Conservation (phyloP, 495 filamentous ascomycete genomes). For the Xanthoparmelia taractica region DNA sequence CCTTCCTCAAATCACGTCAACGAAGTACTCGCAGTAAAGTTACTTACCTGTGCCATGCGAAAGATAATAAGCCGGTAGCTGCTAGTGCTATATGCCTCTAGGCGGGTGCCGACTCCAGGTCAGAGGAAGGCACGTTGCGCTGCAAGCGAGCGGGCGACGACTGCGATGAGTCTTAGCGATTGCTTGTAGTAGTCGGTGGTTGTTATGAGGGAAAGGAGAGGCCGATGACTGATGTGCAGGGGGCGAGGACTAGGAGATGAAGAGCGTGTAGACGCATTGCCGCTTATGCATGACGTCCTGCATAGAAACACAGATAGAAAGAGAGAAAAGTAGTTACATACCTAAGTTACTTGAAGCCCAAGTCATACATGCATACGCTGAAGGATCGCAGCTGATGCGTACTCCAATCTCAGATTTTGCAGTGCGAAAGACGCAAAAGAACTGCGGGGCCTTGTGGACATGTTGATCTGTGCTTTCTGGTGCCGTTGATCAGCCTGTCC, state of each 20-base stretch:
- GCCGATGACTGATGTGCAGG: neutral
- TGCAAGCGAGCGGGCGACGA: neutral
- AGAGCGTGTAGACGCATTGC: neutral
- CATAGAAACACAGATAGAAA: too few relatives aligned
- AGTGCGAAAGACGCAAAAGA: neutral
- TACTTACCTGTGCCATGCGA: neutral
- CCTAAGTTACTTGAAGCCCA: neutral
- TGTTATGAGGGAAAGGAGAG: neutral
- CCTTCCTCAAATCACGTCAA: neutral
- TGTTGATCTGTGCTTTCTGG: neutral
- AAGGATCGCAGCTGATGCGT: neutral
- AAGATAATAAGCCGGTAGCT: neutral
- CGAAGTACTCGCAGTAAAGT: neutral
- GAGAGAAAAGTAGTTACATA: neutral
- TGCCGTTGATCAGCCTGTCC: neutral
- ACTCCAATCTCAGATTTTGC: neutral
- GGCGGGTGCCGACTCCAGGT: conserved; percentile 1
- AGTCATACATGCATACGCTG: neutral
- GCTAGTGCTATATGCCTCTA: neutral
- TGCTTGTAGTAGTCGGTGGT: neutral
- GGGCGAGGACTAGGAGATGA: neutral
- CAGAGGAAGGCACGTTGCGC: neutral
- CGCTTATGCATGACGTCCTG: neutral
- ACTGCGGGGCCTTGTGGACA: neutral
- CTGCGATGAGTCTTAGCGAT: neutral